Evolutionary conservation across 1,139 yeast genomes (phyloP), one percentile per base, ranked within the genome.

Genomic region (Protomyces pachydermus): DNA sequence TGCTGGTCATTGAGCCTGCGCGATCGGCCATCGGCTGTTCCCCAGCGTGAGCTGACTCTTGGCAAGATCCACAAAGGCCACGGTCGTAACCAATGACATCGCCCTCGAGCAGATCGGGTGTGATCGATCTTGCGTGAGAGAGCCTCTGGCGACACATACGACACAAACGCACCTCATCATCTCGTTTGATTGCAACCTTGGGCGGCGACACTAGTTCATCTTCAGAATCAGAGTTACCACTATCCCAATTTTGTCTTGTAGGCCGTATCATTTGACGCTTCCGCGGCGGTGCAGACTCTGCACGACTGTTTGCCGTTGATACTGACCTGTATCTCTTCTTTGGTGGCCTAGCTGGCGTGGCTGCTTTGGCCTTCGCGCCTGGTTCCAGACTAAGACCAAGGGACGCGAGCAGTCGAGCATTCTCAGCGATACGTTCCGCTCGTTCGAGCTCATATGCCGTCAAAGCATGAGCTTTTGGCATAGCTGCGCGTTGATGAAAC

Each of bases 391-490:
- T 16, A 18, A 54, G 51, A 1, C 58, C 58, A 9, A 54, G 51
- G n/a, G 51, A 39, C 12, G 58, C 58, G n/a, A 54, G 51, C 35
- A 54, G 14, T 9, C 35, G 28, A 12, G 50, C 58, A 32, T 54
- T 54, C 25, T 54, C 51, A 32, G 45, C 51, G 23, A 54, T n/a
- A 1, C 23, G 35, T 25, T 37, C 58, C 14, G 45, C 51, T 6
- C 58, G 58, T 28, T 54, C 58, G 35, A 54, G 51, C 18, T 54
- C 58, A 14, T 54, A 54, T 5, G 50, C 38, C 5, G 51, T 39
- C 39, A 54, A 32, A 10, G 5, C 3, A 16, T 18, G 10, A n/a
- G 16, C 23, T 16, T 10, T 42, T 4, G 48, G 28, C 48, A 42
- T 42, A 18, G 25, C 20, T 10, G 32, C 8, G 32, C 5, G 8